A percentile compares a stretch with the other conserved stretches of the same genome.
Evolutionary conservation across 768 basidiomycete species (phyloP).

Genomic region (Fomitopsis serialis): DNA sequence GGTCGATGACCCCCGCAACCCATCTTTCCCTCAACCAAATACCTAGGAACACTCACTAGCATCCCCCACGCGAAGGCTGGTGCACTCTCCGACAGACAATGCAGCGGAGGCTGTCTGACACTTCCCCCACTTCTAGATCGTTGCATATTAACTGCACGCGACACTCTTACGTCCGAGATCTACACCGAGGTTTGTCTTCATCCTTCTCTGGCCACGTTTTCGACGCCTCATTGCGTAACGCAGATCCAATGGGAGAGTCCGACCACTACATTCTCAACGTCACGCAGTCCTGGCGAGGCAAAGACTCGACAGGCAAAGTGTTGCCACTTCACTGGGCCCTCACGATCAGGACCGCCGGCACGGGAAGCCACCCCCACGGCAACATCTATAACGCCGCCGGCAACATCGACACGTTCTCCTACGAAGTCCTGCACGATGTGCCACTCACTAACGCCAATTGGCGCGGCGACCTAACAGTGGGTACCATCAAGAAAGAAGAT

Average conservation of each 20-base stretch:
- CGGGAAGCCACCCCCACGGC: conserved; percentile 7
- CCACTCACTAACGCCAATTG: conserved; percentile 8
- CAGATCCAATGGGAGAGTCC: not conserved
- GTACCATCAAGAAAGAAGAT: conserved; percentile 9
- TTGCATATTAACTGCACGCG: too few relatives aligned
- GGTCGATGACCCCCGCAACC: too few relatives aligned
- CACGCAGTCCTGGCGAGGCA: conserved; percentile 15
- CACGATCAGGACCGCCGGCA: conserved; percentile 13
- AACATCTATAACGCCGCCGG: conserved; percentile 12
- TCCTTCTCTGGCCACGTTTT: not conserved
- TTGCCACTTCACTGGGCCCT: conserved; percentile 17
- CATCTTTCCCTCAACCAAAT: too few relatives aligned
- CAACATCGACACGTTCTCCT: conserved; percentile 14
- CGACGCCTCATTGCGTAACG: not conserved
- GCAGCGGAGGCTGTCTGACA: too few relatives aligned
- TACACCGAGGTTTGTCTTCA: not conserved
- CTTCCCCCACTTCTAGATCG: too few relatives aligned
- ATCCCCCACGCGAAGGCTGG: too few relatives aligned
- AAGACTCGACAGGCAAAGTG: conserved; percentile 8
- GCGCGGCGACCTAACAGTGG: conserved; percentile 13
- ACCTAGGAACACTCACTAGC: too few relatives aligned
- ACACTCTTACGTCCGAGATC: not conserved
- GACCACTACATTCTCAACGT: conserved; percentile 4
- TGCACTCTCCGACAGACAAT: too few relatives aligned
- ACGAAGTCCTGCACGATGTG: conserved; percentile 8